A percentile compares a stretch with the other conserved stretches of the same genome.
phyloP scores from a whole-genome alignment of 2,329 filamentous ascomycete genomes.

The Calonectria honghensis region DNA sequence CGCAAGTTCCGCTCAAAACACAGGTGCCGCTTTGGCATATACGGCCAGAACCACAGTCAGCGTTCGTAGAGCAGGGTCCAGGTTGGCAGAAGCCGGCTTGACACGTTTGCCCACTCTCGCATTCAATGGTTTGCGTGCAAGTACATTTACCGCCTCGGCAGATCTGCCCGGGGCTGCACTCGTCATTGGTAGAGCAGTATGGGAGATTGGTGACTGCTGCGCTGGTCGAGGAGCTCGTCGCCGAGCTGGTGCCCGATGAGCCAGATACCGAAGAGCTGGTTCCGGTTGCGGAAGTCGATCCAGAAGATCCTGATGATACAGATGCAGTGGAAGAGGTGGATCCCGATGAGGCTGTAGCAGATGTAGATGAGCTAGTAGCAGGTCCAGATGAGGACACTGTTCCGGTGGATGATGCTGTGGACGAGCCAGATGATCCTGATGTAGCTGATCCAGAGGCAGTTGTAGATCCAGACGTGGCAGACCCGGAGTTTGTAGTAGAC shows the following conservation, averaged over 20 bases:
- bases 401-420: background rate
- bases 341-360: background rate
- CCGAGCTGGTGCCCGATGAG: conserved; percentile 5
- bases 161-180: conserved; percentile 6
- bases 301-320: background rate
- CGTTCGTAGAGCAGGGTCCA: conserved; percentile 8
- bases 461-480: background rate
- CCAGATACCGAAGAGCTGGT: conserved; percentile 3
- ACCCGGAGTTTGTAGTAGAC: background rate
- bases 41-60: conserved; percentile 26
- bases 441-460: background rate
- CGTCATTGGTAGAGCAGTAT: conserved; percentile 11
- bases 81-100: conserved; percentile 12
- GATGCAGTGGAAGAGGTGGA: background rate
- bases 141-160: conserved; percentile 12
- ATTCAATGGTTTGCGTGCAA: background rate
- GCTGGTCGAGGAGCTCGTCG: conserved; percentile 9
- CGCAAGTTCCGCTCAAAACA: background rate
- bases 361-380: background rate
- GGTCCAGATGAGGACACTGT: background rate
- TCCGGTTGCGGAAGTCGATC: background rate
- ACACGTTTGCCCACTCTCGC: background rate
- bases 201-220: background rate
- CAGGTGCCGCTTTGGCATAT: conserved; percentile 20
- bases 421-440: background rate